Base-by-base conservation (phyloP, 2,329 filamentous ascomycete genomes). In the Neofusicoccum sp. region DNA sequence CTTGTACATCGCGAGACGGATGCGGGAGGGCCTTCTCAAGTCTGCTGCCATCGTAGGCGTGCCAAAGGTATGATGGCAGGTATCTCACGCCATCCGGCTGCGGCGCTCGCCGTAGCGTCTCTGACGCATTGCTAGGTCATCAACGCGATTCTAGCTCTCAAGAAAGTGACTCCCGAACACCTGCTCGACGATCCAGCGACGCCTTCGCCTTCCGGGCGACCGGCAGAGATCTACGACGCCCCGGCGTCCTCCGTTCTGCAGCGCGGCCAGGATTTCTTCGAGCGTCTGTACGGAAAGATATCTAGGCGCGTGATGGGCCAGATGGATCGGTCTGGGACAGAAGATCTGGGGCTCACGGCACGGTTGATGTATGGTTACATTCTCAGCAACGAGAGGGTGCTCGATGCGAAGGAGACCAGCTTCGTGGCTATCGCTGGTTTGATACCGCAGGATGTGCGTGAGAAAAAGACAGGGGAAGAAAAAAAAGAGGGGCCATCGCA, bases 21-120 rank as follows among this genome's bases (percentile, higher is more conserved):
- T 83, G 64, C 73, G 83, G 28, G 82, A 85, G 69, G 80, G 80
- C 1, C 70, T 85, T 33, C 71, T 84, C 36, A 84, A 84, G 67
- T 75, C 76, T 6, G 77, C 79, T 11, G 77, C 80, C 1, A 76
- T 85, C 45, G 78, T 78, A 14, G 82, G 83, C 1, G 68, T 85
- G 52, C 82, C 83, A 6, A 84, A 81, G 78, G 82, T 83, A 72
- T 49, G 60, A 37, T 6, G 5, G 37, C 37, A 44, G 47, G 47
- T 34, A 65, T 44, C 36, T 37, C 4, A 39, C n/a, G 28, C 45
- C 12, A n/a, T 62, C 37, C 56, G 49, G 59, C 61, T 62, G 34
- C 56, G 49, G 59, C 61, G 66, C 34, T 58, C 9, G 28, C 9
- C 6, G 22, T 28, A 33, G 36, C 63, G 37, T 58, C 7, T 54